These are phyloP conservation scores for Geotrichum reessii DNA, from an alignment of 1,139 yeast species.

Conservation along the genomic window DNA sequence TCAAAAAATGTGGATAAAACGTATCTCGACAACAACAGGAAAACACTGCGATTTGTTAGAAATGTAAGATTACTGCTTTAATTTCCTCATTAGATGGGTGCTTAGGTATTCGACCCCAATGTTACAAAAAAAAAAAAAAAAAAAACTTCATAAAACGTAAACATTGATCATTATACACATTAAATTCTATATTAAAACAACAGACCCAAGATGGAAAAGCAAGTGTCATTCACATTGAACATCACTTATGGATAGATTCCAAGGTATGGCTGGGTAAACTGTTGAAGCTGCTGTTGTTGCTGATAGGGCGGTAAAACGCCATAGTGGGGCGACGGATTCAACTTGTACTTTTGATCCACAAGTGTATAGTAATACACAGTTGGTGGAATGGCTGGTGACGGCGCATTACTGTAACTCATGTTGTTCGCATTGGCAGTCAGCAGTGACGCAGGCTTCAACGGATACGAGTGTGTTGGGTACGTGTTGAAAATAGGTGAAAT, in stretches of 20 bases:
- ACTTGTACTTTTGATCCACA: conserved; percentile 11
- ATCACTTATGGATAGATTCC: not conserved
- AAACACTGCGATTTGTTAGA: too few relatives aligned
- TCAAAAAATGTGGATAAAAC: too few relatives aligned
- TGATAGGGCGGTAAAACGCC: conserved; percentile 7
- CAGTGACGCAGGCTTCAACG: not conserved
- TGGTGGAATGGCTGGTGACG: not conserved
- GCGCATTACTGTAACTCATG: not conserved
- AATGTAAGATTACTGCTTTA: too few relatives aligned
- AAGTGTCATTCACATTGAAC: too few relatives aligned
- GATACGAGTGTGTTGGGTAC: not conserved
- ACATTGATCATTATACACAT: not conserved
- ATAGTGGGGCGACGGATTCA: conserved; percentile 9
- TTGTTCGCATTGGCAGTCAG: not conserved
- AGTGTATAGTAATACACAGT: conserved; percentile 10
- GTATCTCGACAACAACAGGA: too few relatives aligned
- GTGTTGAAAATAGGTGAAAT: not conserved
- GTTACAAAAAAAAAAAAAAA: too few relatives aligned
- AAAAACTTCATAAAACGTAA: too few relatives aligned
- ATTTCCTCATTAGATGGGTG: too few relatives aligned
- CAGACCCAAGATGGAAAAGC: not conserved
- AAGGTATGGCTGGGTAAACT: not conserved
- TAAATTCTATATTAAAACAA: too few relatives aligned
- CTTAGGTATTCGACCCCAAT: too few relatives aligned
- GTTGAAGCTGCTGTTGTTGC: not conserved